These are phyloP conservation scores for Dictyostelium discoideum DNA, from an alignment of 78 protist genomes.

Conservation along the genomic window dicty_2.7 NC_007091.3:2506501-2507000, in stretches of 20 bases:
- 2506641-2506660: background rate
- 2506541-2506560: background rate
- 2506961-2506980: conserved; percentile 52
- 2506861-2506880: background rate
- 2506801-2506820: background rate
- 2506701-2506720: background rate
- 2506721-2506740: background rate
- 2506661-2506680: background rate
- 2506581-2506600: background rate
- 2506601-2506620: background rate
- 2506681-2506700: background rate
- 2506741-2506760: background rate
- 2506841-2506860: background rate
- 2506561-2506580: background rate
- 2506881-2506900: background rate
- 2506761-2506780: background rate
- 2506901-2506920: background rate
- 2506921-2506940: background rate
- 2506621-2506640: background rate
- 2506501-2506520: background rate
- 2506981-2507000: conserved; percentile 44
- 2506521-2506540: background rate
- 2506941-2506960: conserved; percentile 35
- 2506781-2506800: background rate
- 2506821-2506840: background rate